Evolutionary conservation across 2,329 filamentous ascomycete genomes (phyloP), one percentile per base, ranked within the genome.

Genomic region (Rutstroemia sp.): DNA sequence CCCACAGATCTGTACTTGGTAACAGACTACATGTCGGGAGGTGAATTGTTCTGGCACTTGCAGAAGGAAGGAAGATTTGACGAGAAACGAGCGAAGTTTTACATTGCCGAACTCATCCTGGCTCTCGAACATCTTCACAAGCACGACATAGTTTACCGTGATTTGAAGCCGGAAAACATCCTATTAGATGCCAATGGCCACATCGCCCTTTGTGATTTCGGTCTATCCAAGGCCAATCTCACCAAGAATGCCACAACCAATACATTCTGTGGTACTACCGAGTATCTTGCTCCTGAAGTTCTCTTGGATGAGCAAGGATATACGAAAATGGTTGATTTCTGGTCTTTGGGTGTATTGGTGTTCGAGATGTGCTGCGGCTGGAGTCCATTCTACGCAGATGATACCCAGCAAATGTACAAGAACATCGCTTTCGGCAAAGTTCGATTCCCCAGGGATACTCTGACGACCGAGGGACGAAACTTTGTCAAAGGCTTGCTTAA

Each of bases 351-450:
- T 57, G 94, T 99, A 48, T 78, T 99, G 54, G 94, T 99, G 1
- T 99, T 99, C 67, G 94, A 99, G 73, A 99, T 99, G 94, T 99
- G 94, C 76, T 99, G 94, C 67, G 94, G 94, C 37, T 99, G 94
- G 94, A 96, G 91, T 67, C 94, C 94, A 0, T 99, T 99, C 74
- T 99, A 97, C 66, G 94, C 94, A 56, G 94, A 99, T 69, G 94
- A 99, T 69, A 99, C 94, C 0, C 94, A 99, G 73, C 94, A 99
- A 72, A 99, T 99, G 94, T 99, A 99, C 78, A 99, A 99, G 78
- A 99, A 99, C 75, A 99, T 99, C 70, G 94, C 94, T 0, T 99
- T 99, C 69, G 94, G 94, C 70, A 99, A 99, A 71, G 94, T 99
- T 57, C 82, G 94, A 59, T 99, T 99, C 72, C 94, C 94, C 7